These are phyloP conservation scores for Abelmoschus esculentus DNA, from an alignment of 345 rosid species.

Conservation along the genomic window DNA sequence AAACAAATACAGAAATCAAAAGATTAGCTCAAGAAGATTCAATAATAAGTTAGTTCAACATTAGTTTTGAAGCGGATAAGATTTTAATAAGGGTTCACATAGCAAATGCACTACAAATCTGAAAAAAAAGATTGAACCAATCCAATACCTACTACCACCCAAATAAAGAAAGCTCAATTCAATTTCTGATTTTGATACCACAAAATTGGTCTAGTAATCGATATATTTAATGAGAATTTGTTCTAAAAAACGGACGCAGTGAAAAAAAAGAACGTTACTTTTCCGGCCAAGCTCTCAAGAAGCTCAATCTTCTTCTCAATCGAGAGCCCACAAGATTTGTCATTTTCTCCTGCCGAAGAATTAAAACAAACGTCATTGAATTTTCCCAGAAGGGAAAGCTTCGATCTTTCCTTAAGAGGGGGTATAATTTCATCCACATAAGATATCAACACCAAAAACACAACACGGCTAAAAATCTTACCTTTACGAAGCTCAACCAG, in stretches of 20 bases:
- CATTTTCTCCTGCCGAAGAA: constrained; percentile 42
- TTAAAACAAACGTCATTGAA: background rate
- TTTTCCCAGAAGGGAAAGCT: background rate
- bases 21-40: background rate
- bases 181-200: background rate
- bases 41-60: background rate
- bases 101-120: background rate
- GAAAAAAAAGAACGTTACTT: constrained; percentile 33
- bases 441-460: too few species aligned
- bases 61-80: background rate
- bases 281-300: constrained; percentile 78
- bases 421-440: background rate
- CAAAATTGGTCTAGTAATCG: constrained; percentile 1
- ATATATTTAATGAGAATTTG: background rate
- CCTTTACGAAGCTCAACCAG: constrained; percentile 40
- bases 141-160: background rate
- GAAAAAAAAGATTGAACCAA: background rate
- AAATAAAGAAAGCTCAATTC: background rate
- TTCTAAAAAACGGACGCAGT: background rate
- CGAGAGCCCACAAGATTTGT: constrained; percentile 48
- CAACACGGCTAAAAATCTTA: constrained; percentile 4
- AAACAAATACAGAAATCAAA: background rate
- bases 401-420: background rate
- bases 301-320: constrained; percentile 88
- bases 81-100: background rate